Conservation (phyloP, 495 filamentous ascomycete genomes). For the Penicillium canariense region DNA sequence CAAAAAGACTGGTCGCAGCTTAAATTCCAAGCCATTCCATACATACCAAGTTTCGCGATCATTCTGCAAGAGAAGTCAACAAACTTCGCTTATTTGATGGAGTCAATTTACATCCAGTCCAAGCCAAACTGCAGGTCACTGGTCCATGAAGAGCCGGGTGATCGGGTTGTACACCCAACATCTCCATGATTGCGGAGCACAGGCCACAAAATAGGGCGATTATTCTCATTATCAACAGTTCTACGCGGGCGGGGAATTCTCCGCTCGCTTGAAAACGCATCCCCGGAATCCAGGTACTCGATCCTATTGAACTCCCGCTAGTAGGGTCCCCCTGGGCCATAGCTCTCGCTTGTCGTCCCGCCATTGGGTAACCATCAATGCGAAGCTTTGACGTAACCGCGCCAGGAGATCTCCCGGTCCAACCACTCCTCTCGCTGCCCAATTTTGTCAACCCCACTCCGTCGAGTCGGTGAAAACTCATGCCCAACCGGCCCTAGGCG, state of each 20-base stretch:
- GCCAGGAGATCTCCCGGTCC: background rate
- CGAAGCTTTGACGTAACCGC: background rate
- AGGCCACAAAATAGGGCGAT: background rate
- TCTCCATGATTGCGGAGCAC: background rate
- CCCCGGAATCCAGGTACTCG: background rate
- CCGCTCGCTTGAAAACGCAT: background rate
- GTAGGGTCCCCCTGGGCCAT: background rate
- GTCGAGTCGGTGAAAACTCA: conserved; percentile 5
- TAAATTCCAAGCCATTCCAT: too few relatives aligned
- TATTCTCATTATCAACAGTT: conserved; percentile 1
- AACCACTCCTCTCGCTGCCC: conserved; percentile 12
- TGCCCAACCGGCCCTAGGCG: background rate
- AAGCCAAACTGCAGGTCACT: too few relatives aligned
- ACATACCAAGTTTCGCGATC: too few relatives aligned
- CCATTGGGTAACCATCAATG: background rate
- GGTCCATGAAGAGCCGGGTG: too few relatives aligned
- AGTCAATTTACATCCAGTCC: too few relatives aligned
- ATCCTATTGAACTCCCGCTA: background rate
- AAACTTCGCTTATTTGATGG: too few relatives aligned
- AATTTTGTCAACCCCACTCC: conserved; percentile 16
- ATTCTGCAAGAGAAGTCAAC: too few relatives aligned
- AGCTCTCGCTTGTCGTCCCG: background rate
- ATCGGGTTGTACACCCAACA: background rate
- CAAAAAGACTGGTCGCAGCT: too few relatives aligned
- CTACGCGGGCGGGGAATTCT: background rate